Percentiles rank a stretch among this genome's conserved stretches.
Conservation (phyloP, 1,284 basidiomycete genomes). For the Cystobasidium sp. region DNA sequence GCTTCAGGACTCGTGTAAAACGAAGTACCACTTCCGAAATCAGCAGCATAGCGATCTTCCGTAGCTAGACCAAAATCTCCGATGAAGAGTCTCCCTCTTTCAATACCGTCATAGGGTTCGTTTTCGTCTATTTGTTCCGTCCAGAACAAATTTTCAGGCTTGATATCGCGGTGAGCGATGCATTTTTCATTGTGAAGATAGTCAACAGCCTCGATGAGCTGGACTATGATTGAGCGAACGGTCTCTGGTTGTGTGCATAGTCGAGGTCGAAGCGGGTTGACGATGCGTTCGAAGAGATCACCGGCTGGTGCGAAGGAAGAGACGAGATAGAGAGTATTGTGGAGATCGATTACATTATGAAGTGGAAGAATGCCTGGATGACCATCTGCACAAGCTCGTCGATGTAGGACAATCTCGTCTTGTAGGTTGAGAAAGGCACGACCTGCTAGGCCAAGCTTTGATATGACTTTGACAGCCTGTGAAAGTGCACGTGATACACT, state of each 20-base stretch:
- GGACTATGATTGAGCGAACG: constrained; percentile 52
- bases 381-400: constrained; percentile 54
- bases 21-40: constrained; percentile 57
- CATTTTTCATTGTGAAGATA: constrained; percentile 55
- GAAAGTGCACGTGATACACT: constrained; percentile 31
- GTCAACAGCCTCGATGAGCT: constrained; percentile 56
- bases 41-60: constrained; percentile 53
- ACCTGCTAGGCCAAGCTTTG: constrained; percentile 55
- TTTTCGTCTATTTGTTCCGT: constrained; percentile 3
- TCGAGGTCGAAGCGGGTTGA: constrained; percentile 54
- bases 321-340: constrained; percentile 54
- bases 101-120: not conserved
- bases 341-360: constrained; percentile 55
- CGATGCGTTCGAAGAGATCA: constrained; percentile 57
- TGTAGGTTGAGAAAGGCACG: constrained; percentile 53
- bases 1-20: constrained; percentile 57
- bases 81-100: constrained; percentile 15
- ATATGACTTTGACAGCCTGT: constrained; percentile 56
- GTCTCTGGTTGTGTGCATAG: constrained; percentile 6
- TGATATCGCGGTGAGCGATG: constrained; percentile 56
- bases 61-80: constrained; percentile 56
- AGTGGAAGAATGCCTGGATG: constrained; percentile 55
- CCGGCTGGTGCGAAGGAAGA: constrained; percentile 56
- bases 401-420: constrained; percentile 54
- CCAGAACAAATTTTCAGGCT: constrained; percentile 55